Evolutionary conservation across 208 protist genomes (phyloP), one percentile per base, ranked within the genome.

Genomic region (Crithidia bombi): DNA sequence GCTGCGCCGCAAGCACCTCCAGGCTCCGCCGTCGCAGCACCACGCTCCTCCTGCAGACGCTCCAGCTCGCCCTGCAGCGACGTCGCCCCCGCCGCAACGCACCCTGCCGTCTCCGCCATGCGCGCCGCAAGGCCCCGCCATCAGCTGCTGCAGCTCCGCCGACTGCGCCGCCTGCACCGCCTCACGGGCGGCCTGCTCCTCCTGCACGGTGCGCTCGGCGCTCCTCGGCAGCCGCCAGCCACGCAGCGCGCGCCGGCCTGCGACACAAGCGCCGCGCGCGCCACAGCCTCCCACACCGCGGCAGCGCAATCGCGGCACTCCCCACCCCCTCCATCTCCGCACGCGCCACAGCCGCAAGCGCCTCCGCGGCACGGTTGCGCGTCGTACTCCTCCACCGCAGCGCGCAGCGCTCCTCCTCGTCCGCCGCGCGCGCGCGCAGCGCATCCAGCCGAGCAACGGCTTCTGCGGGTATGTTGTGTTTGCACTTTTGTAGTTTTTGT

Each of bases 91-190:
- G 21, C 25, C 17, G 51, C 51, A 17, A 57, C 51, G 30, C 30
- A 38, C 12, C 51, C 51, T 21, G 67, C 66, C 30, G 74, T 69
- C n/a, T 63, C 66, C 33, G 66, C 74, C 51, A 74, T 69, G 26
- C 49, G 52, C 30, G 30, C 58, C 7, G 59, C 57, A 2, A 66
- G 50, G 33, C n/a, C 28, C 61, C 7, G 52, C 54, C 21, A 63
- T 19, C 32, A 62, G 33, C 44, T 47, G 58, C 58, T 74, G 58
- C 56, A 74, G 56, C 56, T 57, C 39, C 43, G 30, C 58, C 10
- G 39, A 47, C 47, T 63, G 30, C 58, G 5, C 28, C 32, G 32
- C n/a, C 15, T 30, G 51, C 36, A 46, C 33, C 25, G 51, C 51
- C 12, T 57, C 51, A 15, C 51, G 51, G 12, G 51, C 51, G 5